Evolutionary conservation across 2,329 filamentous ascomycete species (phyloP).

Genomic region (Ceratocystis cubensis): DNA sequence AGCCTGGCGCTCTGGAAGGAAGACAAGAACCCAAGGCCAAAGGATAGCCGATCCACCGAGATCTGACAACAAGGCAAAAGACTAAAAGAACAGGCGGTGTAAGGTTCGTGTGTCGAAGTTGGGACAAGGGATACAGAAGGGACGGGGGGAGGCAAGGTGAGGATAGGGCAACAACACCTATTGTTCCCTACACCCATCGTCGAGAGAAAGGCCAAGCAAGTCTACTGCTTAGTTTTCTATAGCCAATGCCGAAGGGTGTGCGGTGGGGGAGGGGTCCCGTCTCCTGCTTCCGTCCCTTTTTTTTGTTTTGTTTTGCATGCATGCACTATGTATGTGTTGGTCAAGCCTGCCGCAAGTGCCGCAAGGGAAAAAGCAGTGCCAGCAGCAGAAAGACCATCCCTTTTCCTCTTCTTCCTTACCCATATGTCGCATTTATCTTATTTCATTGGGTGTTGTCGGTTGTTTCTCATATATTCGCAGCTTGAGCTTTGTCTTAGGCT

Average conservation of each 20-base stretch:
- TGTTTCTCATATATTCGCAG: background rate
- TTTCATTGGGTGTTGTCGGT: no score
- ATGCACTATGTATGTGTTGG: constrained; percentile 5
- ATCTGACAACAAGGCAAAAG: background rate
- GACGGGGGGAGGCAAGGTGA: background rate
- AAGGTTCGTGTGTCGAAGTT: background rate
- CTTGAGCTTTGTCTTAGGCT: background rate
- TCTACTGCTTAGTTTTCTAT: background rate
- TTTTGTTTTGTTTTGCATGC: background rate
- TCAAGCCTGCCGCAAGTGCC: background rate
- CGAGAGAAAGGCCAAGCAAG: no score
- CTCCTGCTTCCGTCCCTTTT: background rate
- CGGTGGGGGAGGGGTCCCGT: background rate
- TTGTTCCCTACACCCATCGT: no score
- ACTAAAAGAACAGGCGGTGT: background rate
- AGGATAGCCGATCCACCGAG: no score
- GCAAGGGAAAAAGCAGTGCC: no score
- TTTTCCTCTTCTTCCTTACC: background rate
- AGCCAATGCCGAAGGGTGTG: background rate
- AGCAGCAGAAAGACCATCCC: background rate
- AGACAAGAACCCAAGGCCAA: background rate
- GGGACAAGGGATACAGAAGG: background rate
- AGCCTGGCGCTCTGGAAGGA: background rate
- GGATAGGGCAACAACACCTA: background rate
- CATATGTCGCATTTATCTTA: background rate